Base-by-base conservation (phyloP, 768 basidiomycete species). In the Mycena amicta region DNA sequence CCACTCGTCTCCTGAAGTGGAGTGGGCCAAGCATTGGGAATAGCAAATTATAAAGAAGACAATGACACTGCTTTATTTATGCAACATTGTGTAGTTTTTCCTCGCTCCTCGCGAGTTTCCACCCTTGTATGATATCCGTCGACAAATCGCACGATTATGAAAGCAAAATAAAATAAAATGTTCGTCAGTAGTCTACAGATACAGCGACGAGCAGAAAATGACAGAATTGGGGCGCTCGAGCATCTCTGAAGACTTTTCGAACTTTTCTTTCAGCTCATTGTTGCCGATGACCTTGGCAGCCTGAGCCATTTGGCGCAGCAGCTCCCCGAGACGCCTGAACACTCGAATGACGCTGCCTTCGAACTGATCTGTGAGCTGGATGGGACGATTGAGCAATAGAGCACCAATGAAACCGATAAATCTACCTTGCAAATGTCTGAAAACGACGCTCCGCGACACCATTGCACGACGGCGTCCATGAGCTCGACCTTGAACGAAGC, bases 381-480 rank as follows among this genome's bases (percentile, higher is more conserved):
- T n/a, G n/a, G n/a, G n/a, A n/a, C n/a, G n/a, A n/a, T n/a, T n/a
- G n/a, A n/a, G n/a, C n/a, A n/a, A n/a, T n/a, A n/a, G n/a, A n/a
- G n/a, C n/a, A n/a, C n/a, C 49, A 12, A 50, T 27, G 55, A 20
- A 23, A 12, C 3, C 25, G 46, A 40, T 3, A 6, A 65, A n/a
- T 81, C 28, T 41, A 92, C 95, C 85, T 97, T 97, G 83, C 92
- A 94, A 55, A 98, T 94, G 25, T 99, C 96, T 1, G 90, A 80
- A 74, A 99, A 99, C 26, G 92, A 93, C 16, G 95, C 92, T 3
- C 97, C 97, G n/a, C 93, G 87, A 76, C 96, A 98, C 97, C 97
- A 99, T 60, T 94, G 91, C 31, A 94, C 82, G 11, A 98, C 97
- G 1, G 92, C 93, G 63, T 98, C 97, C 95, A 98, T 99, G 50